These are phyloP conservation scores for Boletellus sp. DNA, from an alignment of 1,284 basidiomycete species.

Conservation along the genomic window DNA sequence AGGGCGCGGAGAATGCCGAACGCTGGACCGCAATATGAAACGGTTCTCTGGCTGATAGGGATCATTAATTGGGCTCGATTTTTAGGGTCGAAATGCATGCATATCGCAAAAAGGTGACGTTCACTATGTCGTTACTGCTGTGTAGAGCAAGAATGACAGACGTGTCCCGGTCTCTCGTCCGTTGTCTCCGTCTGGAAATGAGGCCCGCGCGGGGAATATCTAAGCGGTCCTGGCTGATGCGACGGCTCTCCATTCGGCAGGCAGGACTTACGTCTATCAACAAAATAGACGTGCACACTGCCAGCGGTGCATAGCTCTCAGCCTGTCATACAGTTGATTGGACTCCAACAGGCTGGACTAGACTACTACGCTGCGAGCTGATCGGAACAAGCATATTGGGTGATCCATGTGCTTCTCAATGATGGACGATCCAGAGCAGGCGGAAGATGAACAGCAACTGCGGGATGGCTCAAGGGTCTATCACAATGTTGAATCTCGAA, in stretches of 20 bases:
- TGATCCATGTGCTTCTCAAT: slow-evolving; percentile 31
- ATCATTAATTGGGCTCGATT: slow-evolving; percentile 18
- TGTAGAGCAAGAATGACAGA: slow-evolving; percentile 45
- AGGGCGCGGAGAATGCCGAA: slow-evolving; percentile 42
- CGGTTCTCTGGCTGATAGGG: slow-evolving; percentile 24
- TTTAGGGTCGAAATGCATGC: slow-evolving; percentile 8
- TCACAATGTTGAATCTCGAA: slow-evolving; percentile 38
- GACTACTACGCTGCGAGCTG: slow-evolving; percentile 18
- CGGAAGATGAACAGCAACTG: slow-evolving; percentile 30
- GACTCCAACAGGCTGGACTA: slow-evolving; percentile 25
- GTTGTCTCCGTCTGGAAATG: slow-evolving; percentile 29
- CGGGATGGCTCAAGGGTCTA: slow-evolving; percentile 35
- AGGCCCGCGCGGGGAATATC: slow-evolving; percentile 42
- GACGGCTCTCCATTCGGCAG: slow-evolving; percentile 11
- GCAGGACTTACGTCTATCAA: slow-evolving; percentile 40
- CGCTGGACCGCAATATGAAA: slow-evolving; percentile 43
- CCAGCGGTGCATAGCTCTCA: slow-evolving; percentile 32
- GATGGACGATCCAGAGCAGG: slow-evolving; percentile 30
- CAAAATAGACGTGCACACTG: slow-evolving; percentile 39
- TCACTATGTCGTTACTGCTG: slow-evolving; percentile 41
- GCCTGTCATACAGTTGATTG: slow-evolving; percentile 25
- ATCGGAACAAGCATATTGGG: slow-evolving; percentile 27
- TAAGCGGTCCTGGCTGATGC: slow-evolving; percentile 22
- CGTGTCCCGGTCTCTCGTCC: slow-evolving; percentile 37
- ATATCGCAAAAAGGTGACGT: slow-evolving; percentile 3